Percentiles rank a stretch among this genome's conserved stretches.
These are phyloP conservation scores for Talaromyces atroroseus DNA, from an alignment of 2,329 filamentous ascomycete genomes.

Conservation along the genomic window DNA sequence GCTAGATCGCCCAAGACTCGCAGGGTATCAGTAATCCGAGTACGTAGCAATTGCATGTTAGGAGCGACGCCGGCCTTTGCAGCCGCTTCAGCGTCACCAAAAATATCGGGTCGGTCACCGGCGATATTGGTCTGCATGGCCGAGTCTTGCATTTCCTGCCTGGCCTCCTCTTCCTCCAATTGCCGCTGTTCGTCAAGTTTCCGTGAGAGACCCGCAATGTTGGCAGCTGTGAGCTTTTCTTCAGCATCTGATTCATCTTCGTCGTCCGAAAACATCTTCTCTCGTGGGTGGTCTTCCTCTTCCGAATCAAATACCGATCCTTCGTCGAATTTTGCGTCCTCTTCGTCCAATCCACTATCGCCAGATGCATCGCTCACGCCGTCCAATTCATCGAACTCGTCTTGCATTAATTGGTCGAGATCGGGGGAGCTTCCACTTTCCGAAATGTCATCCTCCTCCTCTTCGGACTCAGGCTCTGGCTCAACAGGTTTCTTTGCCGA, in stretches of 20 bases:
- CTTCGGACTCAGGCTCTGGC: constrained; percentile 30
- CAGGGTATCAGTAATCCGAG: constrained; percentile 86
- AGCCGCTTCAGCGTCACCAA: constrained; percentile 54
- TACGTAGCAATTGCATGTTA: constrained; percentile 81
- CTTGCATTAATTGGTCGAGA: constrained; percentile 34
- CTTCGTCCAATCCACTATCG: constrained; percentile 46
- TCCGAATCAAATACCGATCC: constrained; percentile 69
- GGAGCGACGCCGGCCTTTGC: constrained; percentile 66
- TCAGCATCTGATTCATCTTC: constrained; percentile 83
- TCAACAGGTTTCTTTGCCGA: constrained; percentile 33
- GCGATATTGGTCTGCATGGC: constrained; percentile 91
- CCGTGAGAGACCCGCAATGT: constrained; percentile 84
- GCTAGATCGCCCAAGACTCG: constrained; percentile 85
- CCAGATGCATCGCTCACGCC: constrained; percentile 39
- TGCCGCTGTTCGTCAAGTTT: constrained; percentile 75
- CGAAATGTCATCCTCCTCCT: constrained; percentile 30
- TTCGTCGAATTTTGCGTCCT: constrained; percentile 46
- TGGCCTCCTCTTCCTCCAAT: constrained; percentile 73
- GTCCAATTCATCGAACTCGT: constrained; percentile 44
- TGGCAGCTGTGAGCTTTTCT: constrained; percentile 87
- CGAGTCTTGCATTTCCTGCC: constrained; percentile 77
- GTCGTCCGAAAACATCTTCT: constrained; percentile 89
- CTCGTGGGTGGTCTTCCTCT: constrained; percentile 45
- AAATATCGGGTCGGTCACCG: constrained; percentile 63
- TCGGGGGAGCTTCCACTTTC: constrained; percentile 27